Base-by-base conservation (phyloP, 2,329 filamentous ascomycete species). In the Colletotrichum lupini region DNA sequence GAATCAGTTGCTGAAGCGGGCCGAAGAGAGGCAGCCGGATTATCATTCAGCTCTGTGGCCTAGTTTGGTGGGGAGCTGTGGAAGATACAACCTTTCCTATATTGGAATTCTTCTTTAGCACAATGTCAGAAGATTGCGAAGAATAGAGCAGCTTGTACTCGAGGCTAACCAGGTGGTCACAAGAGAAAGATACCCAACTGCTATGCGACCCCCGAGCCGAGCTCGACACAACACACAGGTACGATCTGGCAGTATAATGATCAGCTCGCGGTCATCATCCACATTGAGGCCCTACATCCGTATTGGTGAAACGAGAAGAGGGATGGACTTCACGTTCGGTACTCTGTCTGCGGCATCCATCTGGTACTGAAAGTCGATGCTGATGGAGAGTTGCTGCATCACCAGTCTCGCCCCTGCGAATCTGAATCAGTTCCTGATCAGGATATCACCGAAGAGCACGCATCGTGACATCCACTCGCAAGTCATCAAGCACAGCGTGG, bases 401-500 rank as follows among this genome's bases (percentile, higher is more conserved):
- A 49, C 19, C 24, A 22, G 4, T 16, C 8, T 14, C 16, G n/a
- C 7, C 58, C 7, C 42, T 49, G 3, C 42, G 16, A 49, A 49
- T 49, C 19, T 49, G 42, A 12, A 14, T 19, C 8, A 19, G 16
- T 46, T 28, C 14, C 19, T 49, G 19, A 3, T 11, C 16, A n/a
- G n/a, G 37, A 26, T 16, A 35, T 22, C n/a, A 16, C 19, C 28
- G 56, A 22, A 28, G 64, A 60, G 46, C 57, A 24, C 28, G 19
- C 26, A 32, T 46, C 35, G 60, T 73, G 35, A 46, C 66, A 68
- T 63, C 14, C 37, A 37, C 26, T 53, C 46, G 12, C 30, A 49
- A 53, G 26, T 57, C 22, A 58, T 61, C 67, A 71, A 30, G 32
- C 67, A 70, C 71, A 66, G 56, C 46, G 67, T 73, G 57, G 60